Percentiles rank a stretch among this genome's conserved stretches.
phyloP scores from a whole-genome alignment of 176 grass and related monocot genomes.

The Miscanthus lutarioriparius region DNA sequence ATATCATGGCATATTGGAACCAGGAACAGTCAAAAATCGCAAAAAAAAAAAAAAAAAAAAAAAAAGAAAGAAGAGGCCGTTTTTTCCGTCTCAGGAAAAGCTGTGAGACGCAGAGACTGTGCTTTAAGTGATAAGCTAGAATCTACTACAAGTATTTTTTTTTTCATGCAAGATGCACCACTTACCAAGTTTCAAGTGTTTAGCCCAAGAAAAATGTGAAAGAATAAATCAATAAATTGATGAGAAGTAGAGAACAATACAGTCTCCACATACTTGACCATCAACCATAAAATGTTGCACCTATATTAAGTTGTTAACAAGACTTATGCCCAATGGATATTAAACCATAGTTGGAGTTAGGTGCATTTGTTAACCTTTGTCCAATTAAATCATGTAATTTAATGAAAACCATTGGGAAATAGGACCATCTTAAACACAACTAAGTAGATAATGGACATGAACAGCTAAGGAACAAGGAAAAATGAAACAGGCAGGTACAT shows the following conservation, averaged over 20 bases:
- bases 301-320: neutral
- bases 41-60: too few species aligned
- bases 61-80: too few species aligned
- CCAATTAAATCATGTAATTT: neutral
- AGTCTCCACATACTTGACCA: too few species aligned
- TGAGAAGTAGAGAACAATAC: too few species aligned
- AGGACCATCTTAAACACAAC: neutral
- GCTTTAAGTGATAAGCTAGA: slow-evolving; percentile 9
- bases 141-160: neutral
- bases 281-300: neutral
- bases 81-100: neutral
- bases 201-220: too few species aligned
- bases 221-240: too few species aligned
- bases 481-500: neutral
- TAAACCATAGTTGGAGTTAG: neutral
- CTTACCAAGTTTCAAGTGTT: neutral
- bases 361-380: neutral
- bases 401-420: neutral
- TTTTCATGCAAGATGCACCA: too few species aligned
- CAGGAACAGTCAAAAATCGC: too few species aligned
- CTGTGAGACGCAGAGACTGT: neutral
- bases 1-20: neutral
- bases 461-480: neutral
- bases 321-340: neutral
- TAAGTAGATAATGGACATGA: neutral